Evolutionary conservation across 2,329 filamentous ascomycete species (phyloP), one percentile per base, ranked within the genome.

Genomic region (Cryphonectria parasitica): DNA sequence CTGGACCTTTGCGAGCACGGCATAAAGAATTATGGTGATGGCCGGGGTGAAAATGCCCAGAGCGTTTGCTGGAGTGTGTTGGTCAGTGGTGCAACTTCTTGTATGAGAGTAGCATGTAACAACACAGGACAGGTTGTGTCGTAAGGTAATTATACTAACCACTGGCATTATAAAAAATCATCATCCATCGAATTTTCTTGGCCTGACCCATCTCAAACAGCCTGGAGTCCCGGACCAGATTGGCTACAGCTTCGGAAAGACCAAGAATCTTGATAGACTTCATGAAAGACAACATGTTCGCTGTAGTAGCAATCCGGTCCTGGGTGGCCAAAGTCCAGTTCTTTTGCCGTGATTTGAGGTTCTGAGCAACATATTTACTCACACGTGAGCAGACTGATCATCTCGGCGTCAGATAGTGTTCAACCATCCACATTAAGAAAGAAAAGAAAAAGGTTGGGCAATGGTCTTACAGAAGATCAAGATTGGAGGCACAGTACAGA

Each of bases 381-480:
- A 82, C 75, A 7, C 77, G 79, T 8, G 82, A 83, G 73, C 80
- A 84, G 15, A 83, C 82, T 83, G 11, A 82, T 81, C 83, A 52
- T 15, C 8, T 34, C 45, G 8, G 8, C 17, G n/a, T 65, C 54
- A 67, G 65, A 15, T 19, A 61, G 10, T 36, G 6, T 4, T 8
- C 1, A 25, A 17, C 7, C 56, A 60, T 31, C 6, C 25, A 34
- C 7, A 3, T n/a, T n/a, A n/a, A n/a, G n/a, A n/a, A n/a, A n/a
- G n/a, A n/a, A n/a, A n/a, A n/a, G n/a, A n/a, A 25, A n/a, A 25
- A n/a, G 15, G n/a, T 25, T 7, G 6, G n/a, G 13, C 19, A 45
- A 39, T 17, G 10, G 25, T 75, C 81, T 76, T 72, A 84, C 83
- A 73, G 43, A 81, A 78, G 1, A 84, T 83, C n/a, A 84, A 72